phyloP scores from a whole-genome alignment of 2,329 filamentous ascomycete species.

The Xylogone sp. region DNA sequence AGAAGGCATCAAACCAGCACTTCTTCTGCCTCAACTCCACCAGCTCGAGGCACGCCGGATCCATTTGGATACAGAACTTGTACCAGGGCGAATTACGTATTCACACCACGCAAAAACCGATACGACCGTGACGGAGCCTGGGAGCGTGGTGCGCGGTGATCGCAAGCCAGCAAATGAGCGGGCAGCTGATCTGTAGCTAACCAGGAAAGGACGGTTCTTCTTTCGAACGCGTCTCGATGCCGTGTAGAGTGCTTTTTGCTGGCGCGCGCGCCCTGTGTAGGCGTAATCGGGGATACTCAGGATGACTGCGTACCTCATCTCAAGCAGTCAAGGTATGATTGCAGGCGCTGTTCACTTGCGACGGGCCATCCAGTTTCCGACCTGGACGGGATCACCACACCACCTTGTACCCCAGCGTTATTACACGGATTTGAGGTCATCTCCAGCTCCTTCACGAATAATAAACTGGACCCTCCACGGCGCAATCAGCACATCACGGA shows the following conservation, averaged over 20 bases:
- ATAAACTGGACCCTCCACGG: neutral
- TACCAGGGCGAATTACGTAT: neutral
- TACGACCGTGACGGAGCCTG: neutral
- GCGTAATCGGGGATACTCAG: neutral
- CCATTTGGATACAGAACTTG: neutral
- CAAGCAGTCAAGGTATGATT: neutral
- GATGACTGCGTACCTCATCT: neutral
- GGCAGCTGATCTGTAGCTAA: neutral
- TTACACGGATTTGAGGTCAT: neutral
- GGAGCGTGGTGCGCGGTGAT: neutral
- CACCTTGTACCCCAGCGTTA: neutral
- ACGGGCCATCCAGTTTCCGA: neutral
- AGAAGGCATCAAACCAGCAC: neutral
- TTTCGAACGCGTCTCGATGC: neutral
- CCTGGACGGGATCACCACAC: neutral
- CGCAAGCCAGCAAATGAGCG: neutral
- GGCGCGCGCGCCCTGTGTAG: neutral
- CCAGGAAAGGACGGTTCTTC: neutral
- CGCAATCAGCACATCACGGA: neutral
- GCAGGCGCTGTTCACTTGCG: neutral
- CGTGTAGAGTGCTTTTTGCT: neutral
- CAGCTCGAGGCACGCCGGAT: neutral
- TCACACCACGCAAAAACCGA: neutral
- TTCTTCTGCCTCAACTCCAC: neutral
- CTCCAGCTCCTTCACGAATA: neutral